Base-by-base conservation (phyloP, 1,139 yeast species). In the Wickerhamiella infanticola region DNA sequence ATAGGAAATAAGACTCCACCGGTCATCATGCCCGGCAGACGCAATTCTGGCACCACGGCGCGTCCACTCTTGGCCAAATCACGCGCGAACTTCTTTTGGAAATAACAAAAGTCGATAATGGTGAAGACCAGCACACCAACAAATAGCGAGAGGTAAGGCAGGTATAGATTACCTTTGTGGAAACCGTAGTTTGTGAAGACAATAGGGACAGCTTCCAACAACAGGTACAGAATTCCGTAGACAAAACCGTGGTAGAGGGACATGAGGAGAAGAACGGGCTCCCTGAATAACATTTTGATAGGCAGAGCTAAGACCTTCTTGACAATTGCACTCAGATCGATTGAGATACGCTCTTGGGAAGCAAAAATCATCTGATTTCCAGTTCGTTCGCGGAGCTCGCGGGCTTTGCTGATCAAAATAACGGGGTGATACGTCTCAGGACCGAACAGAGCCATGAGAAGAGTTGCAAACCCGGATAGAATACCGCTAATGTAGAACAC, bases 21-120 rank as follows among this genome's bases (percentile, higher is more conserved):
- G 39, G 70, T 60, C 64, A 82, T 73, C 81, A 82, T 76, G 26
- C 88, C 77, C 11, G 77, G 75, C 52, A 86, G 66, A 62, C 95
- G 75, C 41, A 75, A 81, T 61, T 86, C 96, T 1, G 95, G 94
- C 13, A 51, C n/a, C 11, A 76, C 69, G 23, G 78, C 74, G 49
- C 69, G 69, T 37, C 77, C 63, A 11, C 52, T 51, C 9, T 57
- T 46, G 1, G 54, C 43, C 18, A 59, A 65, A 42, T 62, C 52
- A 13, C 63, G 60, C 27, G 50, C 50, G 51, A 57, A 62, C 36
- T 35, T 43, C 4, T 52, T 54, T 51, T 50, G 53, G 18, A 51
- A 48, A 44, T 65, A 59, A n/a, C 51, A 37, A 18, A 64, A 55
- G 8, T 66, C 55, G 4, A 65, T 52, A 1, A 58, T 52, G 5